phyloP scores from a whole-genome alignment of 2,329 filamentous ascomycete genomes.

The Penicillium sp. region DNA sequence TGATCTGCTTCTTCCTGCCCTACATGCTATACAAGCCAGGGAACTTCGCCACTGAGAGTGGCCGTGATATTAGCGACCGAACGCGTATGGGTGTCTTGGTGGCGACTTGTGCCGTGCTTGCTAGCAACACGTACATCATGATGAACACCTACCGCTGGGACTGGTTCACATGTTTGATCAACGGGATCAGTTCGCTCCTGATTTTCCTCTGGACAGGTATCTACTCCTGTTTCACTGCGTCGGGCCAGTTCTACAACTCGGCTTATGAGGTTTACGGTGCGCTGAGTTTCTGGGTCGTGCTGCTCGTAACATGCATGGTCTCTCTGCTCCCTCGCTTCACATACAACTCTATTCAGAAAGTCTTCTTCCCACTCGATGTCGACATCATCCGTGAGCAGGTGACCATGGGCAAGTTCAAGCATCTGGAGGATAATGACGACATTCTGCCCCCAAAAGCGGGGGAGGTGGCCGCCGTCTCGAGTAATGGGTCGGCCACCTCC shows the following conservation, averaged over 20 bases:
- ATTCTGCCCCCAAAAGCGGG: conserved; percentile 47
- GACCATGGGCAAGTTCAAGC: conserved; percentile 72
- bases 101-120: conserved; percentile 73
- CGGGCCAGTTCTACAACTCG: conserved; percentile 67
- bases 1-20: conserved; percentile 88
- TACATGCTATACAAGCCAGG: conserved; percentile 71
- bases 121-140: conserved; percentile 90
- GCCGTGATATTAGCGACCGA: conserved; percentile 71
- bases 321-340: conserved; percentile 83
- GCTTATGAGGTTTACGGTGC: conserved; percentile 73
- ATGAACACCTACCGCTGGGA: conserved; percentile 98
- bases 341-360: conserved; percentile 84
- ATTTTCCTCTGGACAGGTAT: conserved; percentile 96
- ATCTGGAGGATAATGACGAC: conserved; percentile 57
- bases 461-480: conserved; percentile 36
- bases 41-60: conserved; percentile 65
- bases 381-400: conserved; percentile 96
- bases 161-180: conserved; percentile 85
- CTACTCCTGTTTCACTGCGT: conserved; percentile 61
- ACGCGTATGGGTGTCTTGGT: conserved; percentile 82
- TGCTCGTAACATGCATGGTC: conserved; percentile 71
- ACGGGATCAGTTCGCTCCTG: conserved; percentile 73
- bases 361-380: conserved; percentile 86
- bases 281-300: conserved; percentile 80
- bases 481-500: conserved; percentile 39